These are phyloP conservation scores for Escovopsis sp. DNA, from an alignment of 2,329 filamentous ascomycete species.

Conservation along the genomic window DNA sequence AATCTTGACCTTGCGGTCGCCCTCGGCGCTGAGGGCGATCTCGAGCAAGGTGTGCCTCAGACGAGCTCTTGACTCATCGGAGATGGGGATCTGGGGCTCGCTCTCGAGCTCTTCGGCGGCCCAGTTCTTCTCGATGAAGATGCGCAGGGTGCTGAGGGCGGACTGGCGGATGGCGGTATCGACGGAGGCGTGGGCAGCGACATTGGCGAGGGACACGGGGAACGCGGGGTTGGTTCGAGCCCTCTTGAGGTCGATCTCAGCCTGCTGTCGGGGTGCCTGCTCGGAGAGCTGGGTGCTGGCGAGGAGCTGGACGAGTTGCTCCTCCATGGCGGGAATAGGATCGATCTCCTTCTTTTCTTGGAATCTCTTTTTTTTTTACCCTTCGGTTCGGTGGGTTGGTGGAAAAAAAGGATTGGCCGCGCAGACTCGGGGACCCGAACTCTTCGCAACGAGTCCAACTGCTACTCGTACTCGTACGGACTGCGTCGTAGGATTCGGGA, in stretches of 20 bases:
- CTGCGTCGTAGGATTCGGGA: no score
- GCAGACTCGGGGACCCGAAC: no score
- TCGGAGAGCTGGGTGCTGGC: conserved; percentile 69
- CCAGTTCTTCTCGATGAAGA: conserved; percentile 78
- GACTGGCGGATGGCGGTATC: conserved; percentile 67
- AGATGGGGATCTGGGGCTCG: conserved; percentile 46
- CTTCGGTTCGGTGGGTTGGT: no score
- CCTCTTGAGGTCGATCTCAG: conserved; percentile 67
- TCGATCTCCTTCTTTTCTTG: neutral
- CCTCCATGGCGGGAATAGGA: conserved; percentile 51
- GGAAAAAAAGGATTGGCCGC: neutral
- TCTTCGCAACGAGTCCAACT: no score
- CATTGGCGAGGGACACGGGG: conserved; percentile 63
- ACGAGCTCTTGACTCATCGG: conserved; percentile 57
- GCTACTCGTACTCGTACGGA: no score
- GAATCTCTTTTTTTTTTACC: neutral
- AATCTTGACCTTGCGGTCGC: conserved; percentile 74
- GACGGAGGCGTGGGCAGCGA: conserved; percentile 63
- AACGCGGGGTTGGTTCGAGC: conserved; percentile 58
- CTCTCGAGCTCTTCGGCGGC: conserved; percentile 59
- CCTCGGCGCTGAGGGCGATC: conserved; percentile 56
- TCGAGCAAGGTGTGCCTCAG: conserved; percentile 63
- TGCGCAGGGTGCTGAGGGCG: conserved; percentile 64
- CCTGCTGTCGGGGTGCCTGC: conserved; percentile 66
- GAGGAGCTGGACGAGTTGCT: conserved; percentile 79